Evolutionary conservation across 2,329 filamentous ascomycete species (phyloP).

Genomic region (Colletotrichum somersetense): DNA sequence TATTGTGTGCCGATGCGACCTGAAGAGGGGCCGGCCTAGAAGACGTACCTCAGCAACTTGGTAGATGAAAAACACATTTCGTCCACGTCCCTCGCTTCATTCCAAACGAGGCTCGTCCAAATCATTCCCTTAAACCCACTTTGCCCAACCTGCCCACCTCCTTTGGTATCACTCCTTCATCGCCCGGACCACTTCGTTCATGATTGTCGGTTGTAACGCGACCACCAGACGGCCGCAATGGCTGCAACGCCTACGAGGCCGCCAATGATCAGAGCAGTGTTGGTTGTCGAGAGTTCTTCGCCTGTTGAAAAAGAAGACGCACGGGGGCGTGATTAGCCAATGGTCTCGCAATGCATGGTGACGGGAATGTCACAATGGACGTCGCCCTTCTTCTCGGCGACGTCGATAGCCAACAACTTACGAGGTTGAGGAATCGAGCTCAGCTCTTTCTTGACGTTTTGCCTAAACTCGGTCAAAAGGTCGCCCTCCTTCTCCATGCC

Average conservation of each 20-base stretch:
- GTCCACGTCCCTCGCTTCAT: background rate
- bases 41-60: too few species aligned
- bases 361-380: slow-evolving; percentile 42
- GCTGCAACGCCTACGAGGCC: slow-evolving; percentile 54
- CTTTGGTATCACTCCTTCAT: slow-evolving; percentile 4
- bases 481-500: slow-evolving; percentile 68
- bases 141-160: background rate
- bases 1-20: too few species aligned
- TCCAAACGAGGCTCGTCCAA: background rate
- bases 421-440: slow-evolving; percentile 49
- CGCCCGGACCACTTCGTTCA: background rate
- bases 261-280: slow-evolving; percentile 50
- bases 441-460: slow-evolving; percentile 54
- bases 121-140: background rate
- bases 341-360: background rate
- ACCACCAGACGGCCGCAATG: slow-evolving; percentile 44
- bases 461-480: slow-evolving; percentile 57
- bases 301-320: slow-evolving; percentile 41
- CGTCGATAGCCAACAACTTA: slow-evolving; percentile 44
- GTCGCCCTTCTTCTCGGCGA: slow-evolving; percentile 31
- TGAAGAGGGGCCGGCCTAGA: too few species aligned
- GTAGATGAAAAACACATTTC: background rate
- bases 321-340: slow-evolving; percentile 44
- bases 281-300: slow-evolving; percentile 49
- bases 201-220: slow-evolving; percentile 32